Evolutionary conservation across 148 eudicot genomes (phyloP).

Genomic region (Chenopodium album): DNA sequence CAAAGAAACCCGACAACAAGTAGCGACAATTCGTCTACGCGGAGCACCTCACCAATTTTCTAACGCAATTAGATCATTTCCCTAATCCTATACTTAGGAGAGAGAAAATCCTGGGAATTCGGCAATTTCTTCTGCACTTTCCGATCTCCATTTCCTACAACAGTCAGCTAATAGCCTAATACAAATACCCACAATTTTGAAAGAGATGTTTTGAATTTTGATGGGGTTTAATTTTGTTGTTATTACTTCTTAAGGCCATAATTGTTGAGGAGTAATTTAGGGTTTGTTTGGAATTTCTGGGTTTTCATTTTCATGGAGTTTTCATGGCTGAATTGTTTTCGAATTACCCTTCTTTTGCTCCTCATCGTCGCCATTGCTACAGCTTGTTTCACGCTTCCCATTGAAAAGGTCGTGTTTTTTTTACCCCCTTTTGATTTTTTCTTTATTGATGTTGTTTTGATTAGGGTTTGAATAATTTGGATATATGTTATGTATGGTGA

Average conservation of each 20-base stretch:
- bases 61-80: too few relatives aligned
- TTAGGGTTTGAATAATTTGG: background rate
- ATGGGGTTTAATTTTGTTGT: too few relatives aligned
- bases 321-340: slow-evolving; percentile 48
- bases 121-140: background rate
- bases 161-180: too few relatives aligned
- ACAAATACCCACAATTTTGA: too few relatives aligned
- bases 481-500: background rate
- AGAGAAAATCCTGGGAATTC: background rate
- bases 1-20: background rate
- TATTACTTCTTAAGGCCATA: background rate
- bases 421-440: background rate
- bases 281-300: background rate
- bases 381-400: slow-evolving; percentile 79
- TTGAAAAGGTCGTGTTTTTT: slow-evolving; percentile 59
- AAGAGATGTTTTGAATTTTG: too few relatives aligned
- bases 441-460: slow-evolving; percentile 7
- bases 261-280: background rate
- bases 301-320: slow-evolving; percentile 41
- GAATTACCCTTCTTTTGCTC: slow-evolving; percentile 50
- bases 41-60: too few relatives aligned
- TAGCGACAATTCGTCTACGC: too few relatives aligned
- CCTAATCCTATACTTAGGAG: background rate
- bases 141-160: background rate
- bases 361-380: slow-evolving; percentile 58